Percentiles rank a stretch among this genome's conserved stretches.
Evolutionary conservation across 2,329 filamentous ascomycete species (phyloP).

Genomic region (Macrophomina tecta): DNA sequence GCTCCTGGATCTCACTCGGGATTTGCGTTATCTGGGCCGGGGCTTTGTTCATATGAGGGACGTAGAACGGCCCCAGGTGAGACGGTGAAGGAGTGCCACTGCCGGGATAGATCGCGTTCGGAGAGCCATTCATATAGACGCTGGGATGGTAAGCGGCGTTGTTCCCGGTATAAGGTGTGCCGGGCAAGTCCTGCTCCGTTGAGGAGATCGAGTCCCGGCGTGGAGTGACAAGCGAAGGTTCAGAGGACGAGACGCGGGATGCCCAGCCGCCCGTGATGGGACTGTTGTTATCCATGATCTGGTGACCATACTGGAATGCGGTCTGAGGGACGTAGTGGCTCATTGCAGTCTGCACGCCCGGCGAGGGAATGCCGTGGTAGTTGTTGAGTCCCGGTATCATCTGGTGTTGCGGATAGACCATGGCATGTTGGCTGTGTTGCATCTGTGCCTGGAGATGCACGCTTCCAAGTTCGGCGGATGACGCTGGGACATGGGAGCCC

Average conservation of each 20-base stretch:
- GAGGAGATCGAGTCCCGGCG: slow-evolving; percentile 59
- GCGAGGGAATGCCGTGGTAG: slow-evolving; percentile 42
- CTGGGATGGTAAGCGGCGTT: slow-evolving; percentile 47
- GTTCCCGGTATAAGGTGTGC: slow-evolving; percentile 49
- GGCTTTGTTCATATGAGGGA: slow-evolving; percentile 47
- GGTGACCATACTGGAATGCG: slow-evolving; percentile 52
- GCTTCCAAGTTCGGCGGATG: slow-evolving; percentile 43
- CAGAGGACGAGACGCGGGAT: slow-evolving; percentile 51
- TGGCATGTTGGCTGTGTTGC: slow-evolving; percentile 44
- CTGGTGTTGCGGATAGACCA: slow-evolving; percentile 47
- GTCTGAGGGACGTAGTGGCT: slow-evolving; percentile 51
- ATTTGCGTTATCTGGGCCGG: slow-evolving; percentile 45
- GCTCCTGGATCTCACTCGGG: slow-evolving; percentile 52
- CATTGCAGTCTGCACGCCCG: slow-evolving; percentile 54
- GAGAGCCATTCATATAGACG: slow-evolving; percentile 57
- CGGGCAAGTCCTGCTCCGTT: slow-evolving; percentile 59
- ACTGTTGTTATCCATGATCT: slow-evolving; percentile 51
- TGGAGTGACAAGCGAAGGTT: slow-evolving; percentile 58
- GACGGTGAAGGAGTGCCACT: slow-evolving; percentile 58
- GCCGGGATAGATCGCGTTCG: slow-evolving; percentile 54
- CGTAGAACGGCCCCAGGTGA: slow-evolving; percentile 52
- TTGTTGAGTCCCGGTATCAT: slow-evolving; percentile 38
- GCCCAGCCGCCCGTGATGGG: slow-evolving; percentile 55
- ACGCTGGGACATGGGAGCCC: slow-evolving; percentile 40
- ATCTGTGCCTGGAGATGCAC: slow-evolving; percentile 34